Evolutionary conservation across 805 yeast genomes (phyloP), one percentile per base, ranked within the genome.

Genomic region (Lachancea kluyveri): DNA sequence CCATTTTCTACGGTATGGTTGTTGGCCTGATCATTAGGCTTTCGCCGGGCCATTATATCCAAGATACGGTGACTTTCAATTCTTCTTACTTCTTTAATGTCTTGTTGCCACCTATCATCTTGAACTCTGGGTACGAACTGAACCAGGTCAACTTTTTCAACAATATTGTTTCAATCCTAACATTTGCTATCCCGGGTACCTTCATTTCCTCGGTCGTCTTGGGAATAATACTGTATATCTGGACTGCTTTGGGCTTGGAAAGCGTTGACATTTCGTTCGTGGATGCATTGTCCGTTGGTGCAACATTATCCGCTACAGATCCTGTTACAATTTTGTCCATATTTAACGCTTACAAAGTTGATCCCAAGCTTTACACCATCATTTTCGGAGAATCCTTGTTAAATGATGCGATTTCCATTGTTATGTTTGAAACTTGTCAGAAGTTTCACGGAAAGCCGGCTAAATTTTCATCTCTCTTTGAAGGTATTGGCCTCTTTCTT

Each of bases 361-460:
- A 92, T 58, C 98, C 98, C 8, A 92, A 94, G 59, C 67, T 92
- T 28, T 92, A 94, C 64, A 94, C 98, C 16, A 87, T 92, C 41
- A 94, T 92, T 41, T 90, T 92, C 57, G 99, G 99, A 30, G 99
- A 92, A 60, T 84, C 96, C 4, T 65, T 92, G 37, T 65, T 92
- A 41, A 92, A 92, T 56, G 99, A 92, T 64, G 99, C 99, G 21
- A 94, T 92, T 39, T 87, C 96, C 43, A 92, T 92, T 55, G 99
- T 92, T 47, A 90, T 92, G 95, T 92, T 92, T 64, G 98, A 92
- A 63, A 92, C 99, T 0, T 88, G 96, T 52, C 96, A 87, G 58
- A 85, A 87, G 60, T 86, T 92, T 59, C 94, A 88, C 49, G 97
- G 95, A 26, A 79, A 83, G 44, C 72, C 74, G 15, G 82, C 90